A percentile compares a stretch with the other conserved stretches of the same genome.
Conservation (phyloP, 495 filamentous ascomycete genomes). For the Trichodelitschia bisporula region DNA sequence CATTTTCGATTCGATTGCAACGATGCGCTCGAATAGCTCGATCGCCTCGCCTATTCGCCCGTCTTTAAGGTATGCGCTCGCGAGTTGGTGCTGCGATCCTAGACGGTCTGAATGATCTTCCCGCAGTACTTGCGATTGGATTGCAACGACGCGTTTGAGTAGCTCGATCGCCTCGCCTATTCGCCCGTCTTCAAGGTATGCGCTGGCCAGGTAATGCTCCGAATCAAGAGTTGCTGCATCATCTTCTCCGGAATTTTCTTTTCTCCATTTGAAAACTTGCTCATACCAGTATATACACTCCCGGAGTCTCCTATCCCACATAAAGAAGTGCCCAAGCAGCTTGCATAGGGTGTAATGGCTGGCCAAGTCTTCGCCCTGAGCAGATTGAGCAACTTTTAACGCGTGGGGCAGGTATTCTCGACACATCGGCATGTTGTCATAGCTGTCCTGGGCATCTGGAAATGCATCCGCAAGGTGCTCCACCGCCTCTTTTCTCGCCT, state of each 20-base stretch:
- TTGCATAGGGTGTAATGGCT: slow-evolving; percentile 5
- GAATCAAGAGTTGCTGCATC: too few species aligned
- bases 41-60: slow-evolving; percentile 6
- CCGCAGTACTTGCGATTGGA: too few species aligned
- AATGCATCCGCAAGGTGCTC: slow-evolving; percentile 5
- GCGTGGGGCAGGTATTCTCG: slow-evolving; percentile 17
- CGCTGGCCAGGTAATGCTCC: too few species aligned
- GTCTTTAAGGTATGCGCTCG: slow-evolving; percentile 5
- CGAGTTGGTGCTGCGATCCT: slow-evolving; percentile 6
- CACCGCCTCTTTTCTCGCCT: slow-evolving; percentile 5
- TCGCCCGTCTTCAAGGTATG: too few species aligned
- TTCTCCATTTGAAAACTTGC: slow-evolving; percentile 2
- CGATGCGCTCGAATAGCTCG: slow-evolving; percentile 6
- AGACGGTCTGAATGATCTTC: neutral
- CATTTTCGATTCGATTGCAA: slow-evolving; percentile 3
- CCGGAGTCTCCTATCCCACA: slow-evolving; percentile 5
- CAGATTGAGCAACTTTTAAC: slow-evolving; percentile 1
- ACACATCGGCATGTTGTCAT: slow-evolving; percentile 9
- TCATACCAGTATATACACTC: slow-evolving; percentile 5
- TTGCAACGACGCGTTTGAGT: slow-evolving; percentile 15
- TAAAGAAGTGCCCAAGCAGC: slow-evolving; percentile 5
- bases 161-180: slow-evolving; percentile 15
- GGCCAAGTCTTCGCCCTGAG: neutral
- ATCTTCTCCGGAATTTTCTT: too few species aligned
- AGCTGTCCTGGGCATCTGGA: slow-evolving; percentile 7